A percentile compares a stretch with the other conserved stretches of the same genome.
These are phyloP conservation scores for Fusarium fracticaudum DNA, from an alignment of 2,329 filamentous ascomycete species.

Conservation along the genomic window DNA sequence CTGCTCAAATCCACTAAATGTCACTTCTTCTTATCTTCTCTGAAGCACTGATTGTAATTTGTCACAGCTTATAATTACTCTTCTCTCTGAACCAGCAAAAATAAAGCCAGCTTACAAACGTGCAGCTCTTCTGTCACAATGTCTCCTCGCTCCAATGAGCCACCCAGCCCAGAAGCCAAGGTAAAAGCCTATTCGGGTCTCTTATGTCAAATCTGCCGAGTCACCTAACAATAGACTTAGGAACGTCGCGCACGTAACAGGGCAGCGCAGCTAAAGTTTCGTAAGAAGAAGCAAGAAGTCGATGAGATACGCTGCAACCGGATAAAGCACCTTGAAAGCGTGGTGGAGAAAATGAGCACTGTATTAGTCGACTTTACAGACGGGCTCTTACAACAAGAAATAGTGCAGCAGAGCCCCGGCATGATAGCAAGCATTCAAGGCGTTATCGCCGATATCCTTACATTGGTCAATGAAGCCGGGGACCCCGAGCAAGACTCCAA, in stretches of 20 bases:
- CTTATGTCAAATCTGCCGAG: not conserved
- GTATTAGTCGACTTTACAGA: not conserved
- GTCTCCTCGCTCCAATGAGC: not conserved
- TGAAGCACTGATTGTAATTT: too few relatives aligned
- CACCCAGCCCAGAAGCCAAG: not conserved
- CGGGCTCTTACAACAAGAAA: not conserved
- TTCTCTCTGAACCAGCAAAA: too few relatives aligned
- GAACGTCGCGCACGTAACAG: not conserved
- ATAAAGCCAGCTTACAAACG: not conserved
- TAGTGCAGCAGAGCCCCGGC: not conserved
- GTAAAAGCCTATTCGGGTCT: not conserved
- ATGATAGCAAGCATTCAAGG: not conserved
- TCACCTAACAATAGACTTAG: not conserved
- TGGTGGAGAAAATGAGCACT: constrained; percentile 1
- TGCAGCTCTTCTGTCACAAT: not conserved
- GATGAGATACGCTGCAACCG: not conserved
- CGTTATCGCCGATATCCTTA: not conserved
- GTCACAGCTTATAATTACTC: not conserved
- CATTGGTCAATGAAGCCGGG: not conserved
- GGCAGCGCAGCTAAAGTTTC: not conserved
- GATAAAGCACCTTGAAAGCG: not conserved
- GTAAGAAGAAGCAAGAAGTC: not conserved
- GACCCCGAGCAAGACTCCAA: not conserved
- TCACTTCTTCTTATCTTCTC: rapidly evolving
- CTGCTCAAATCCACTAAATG: not conserved